A percentile compares a stretch with the other conserved stretches of the same genome.
Evolutionary conservation across 805 yeast genomes (phyloP).

Genomic region (Starmerella cellae): DNA sequence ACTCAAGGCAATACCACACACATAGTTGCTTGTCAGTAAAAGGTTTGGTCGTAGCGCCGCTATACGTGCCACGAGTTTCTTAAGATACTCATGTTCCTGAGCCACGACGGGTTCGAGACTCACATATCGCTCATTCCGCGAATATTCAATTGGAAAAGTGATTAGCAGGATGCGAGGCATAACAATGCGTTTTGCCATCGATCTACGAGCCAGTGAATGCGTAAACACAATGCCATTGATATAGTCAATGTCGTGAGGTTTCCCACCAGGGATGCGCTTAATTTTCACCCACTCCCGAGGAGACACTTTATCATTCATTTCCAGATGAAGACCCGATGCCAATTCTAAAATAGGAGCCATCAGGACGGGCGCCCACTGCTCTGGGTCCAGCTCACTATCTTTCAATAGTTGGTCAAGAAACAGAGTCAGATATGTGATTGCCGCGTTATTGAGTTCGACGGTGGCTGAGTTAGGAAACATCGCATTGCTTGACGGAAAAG

Average conservation of each 20-base stretch:
- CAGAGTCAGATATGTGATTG: slow-evolving; percentile 22
- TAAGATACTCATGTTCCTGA: slow-evolving; percentile 75
- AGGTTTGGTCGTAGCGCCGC: slow-evolving; percentile 65
- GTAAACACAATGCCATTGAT: slow-evolving; percentile 77
- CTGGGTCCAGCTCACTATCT: slow-evolving; percentile 29
- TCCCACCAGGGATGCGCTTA: slow-evolving; percentile 71
- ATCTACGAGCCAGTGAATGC: slow-evolving; percentile 62
- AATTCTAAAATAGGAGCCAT: slow-evolving; percentile 37
- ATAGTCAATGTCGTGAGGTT: slow-evolving; percentile 42
- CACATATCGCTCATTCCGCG: slow-evolving; percentile 61
- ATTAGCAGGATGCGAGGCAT: slow-evolving; percentile 69
- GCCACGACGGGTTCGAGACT: slow-evolving; percentile 72
- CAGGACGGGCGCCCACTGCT: slow-evolving; percentile 49
- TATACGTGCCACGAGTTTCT: slow-evolving; percentile 67
- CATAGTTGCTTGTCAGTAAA: slow-evolving; percentile 61
- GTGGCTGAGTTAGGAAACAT: slow-evolving; percentile 17
- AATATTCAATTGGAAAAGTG: slow-evolving; percentile 80
- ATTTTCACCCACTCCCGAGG: slow-evolving; percentile 79
- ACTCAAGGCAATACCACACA: slow-evolving; percentile 69
- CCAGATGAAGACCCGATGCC: slow-evolving; percentile 49
- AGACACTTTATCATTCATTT: slow-evolving; percentile 60
- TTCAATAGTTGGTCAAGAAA: slow-evolving; percentile 25
- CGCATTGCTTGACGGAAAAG: slow-evolving; percentile 12
- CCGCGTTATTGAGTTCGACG: slow-evolving; percentile 25
- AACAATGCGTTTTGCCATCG: slow-evolving; percentile 52